phyloP scores from a whole-genome alignment of 768 basidiomycete genomes.

The Mycena vitilis region DNA sequence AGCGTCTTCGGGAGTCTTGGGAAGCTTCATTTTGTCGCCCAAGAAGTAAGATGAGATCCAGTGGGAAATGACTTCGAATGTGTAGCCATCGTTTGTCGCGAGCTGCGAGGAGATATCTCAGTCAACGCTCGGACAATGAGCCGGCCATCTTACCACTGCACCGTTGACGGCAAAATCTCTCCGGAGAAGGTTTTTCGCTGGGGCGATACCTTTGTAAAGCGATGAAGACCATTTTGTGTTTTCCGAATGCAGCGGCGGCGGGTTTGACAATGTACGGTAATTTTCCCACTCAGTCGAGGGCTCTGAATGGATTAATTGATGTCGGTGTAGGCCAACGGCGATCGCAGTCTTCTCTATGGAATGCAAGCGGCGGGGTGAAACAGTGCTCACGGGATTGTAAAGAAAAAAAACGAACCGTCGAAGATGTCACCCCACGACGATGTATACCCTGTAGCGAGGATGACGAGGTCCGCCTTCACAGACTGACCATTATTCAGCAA shows the following conservation, averaged over 20 bases:
- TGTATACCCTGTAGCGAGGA: constrained; percentile 69
- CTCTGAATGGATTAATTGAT: constrained; percentile 38
- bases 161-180: constrained; percentile 76
- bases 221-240: constrained; percentile 56
- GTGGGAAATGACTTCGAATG: constrained; percentile 64
- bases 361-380: constrained; percentile 40
- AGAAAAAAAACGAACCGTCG: constrained; percentile 38
- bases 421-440: constrained; percentile 66
- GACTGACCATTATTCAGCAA: constrained; percentile 54
- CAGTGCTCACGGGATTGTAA: not conserved
- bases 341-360: constrained; percentile 58
- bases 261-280: constrained; percentile 53
- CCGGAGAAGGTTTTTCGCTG: constrained; percentile 63
- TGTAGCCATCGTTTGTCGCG: constrained; percentile 64
- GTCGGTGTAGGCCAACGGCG: constrained; percentile 63
- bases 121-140: not conserved
- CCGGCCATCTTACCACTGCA: constrained; percentile 57
- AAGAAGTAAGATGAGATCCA: constrained; percentile 77
- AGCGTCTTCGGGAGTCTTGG: constrained; percentile 59
- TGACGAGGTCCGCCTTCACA: constrained; percentile 58
- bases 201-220: constrained; percentile 71
- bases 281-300: constrained; percentile 46
- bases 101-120: constrained; percentile 49
- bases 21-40: constrained; percentile 63
- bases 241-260: constrained; percentile 50